Base-by-base conservation (phyloP, 768 basidiomycete species). In the Trametes villosa region DNA sequence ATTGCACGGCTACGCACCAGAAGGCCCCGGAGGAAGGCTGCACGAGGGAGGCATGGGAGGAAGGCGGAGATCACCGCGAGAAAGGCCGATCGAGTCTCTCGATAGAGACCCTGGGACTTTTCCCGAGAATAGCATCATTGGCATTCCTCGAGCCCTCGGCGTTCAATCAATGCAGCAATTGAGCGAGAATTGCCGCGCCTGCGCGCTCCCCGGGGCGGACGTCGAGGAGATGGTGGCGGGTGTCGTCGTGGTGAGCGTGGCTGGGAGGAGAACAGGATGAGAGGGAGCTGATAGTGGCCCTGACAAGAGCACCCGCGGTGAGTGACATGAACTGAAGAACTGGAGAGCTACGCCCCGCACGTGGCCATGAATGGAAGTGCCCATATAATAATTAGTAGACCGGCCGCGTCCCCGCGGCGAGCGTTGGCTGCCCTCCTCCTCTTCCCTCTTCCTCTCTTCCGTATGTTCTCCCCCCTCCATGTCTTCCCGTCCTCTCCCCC, bases 401-500 rank as follows among this genome's bases (percentile, higher is more conserved):
- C 45, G 27, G 17, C 55, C 22, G 30, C 30, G 55, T 22, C 34
- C 48, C 22, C 24, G 34, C n/a, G 9, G 20, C 33, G n/a, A 18
- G 12, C 53, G 46, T 33, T 57, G 34, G 45, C 9, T 36, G 34
- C 31, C 55, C 55, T 57, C 55, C 36, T 48, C 36, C 42, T 24
- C 41, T 40, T 29, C 52, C 45, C 45, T 36, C 40, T 31, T 53
- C 31, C 49, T 40, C 41, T 34, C 33, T 34, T 46, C 59, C 52
- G 54, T 53, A 60, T 60, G 60, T 60, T 30, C 53, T 24, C 44
- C 49, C n/a, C 44, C 56, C 48, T 45, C 38, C 64, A 60, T 61
- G 64, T 54, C 64, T 20, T 61, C 64, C 59, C 52, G 55, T n/a
- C 64, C 50, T 30, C 51, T 36, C n/a, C 62, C 53, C n/a, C 27